A percentile compares a stretch with the other conserved stretches of the same genome.
phyloP scores from a whole-genome alignment of 257 asterid species.

The Galeopsis tetrahit region DNA sequence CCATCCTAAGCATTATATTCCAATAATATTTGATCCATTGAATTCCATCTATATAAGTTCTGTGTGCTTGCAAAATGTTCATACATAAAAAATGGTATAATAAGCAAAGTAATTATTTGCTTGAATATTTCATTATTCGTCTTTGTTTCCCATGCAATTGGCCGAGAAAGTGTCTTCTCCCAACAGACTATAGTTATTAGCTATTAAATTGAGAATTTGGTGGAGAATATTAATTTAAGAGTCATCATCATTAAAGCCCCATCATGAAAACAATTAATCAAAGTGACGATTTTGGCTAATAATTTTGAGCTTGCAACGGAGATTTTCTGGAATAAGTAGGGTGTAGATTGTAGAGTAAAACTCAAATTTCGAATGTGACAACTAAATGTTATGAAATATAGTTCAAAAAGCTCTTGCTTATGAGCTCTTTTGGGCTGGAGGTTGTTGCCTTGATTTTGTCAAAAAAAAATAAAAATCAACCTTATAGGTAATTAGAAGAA shows the following conservation, averaged over 20 bases:
- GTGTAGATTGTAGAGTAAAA: not conserved
- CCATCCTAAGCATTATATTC: conserved; percentile 16
- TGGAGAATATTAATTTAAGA: not conserved
- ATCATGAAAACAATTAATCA: not conserved
- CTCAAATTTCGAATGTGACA: not conserved
- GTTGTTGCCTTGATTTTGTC: not conserved
- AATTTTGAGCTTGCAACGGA: not conserved
- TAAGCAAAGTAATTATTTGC: conserved; percentile 23
- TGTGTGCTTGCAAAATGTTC: not conserved
- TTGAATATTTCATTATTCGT: not conserved
- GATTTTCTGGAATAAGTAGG: not conserved
- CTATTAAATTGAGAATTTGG: not conserved
- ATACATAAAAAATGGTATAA: not conserved
- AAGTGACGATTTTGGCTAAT: not conserved
- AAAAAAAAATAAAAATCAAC: not conserved
- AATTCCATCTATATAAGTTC: conserved; percentile 17
- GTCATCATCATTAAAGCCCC: conserved; percentile 3
- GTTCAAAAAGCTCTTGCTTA: not conserved
- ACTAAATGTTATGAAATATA: not conserved
- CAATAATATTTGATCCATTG: not conserved
- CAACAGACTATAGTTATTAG: not conserved
- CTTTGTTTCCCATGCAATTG: not conserved
- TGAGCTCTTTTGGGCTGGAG: not conserved
- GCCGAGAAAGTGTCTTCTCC: not conserved
- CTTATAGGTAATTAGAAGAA: not conserved